Evolutionary conservation across 1,284 basidiomycete species (phyloP), one percentile per base, ranked within the genome.

Genomic region (Tilletiopsis washingtonensis): DNA sequence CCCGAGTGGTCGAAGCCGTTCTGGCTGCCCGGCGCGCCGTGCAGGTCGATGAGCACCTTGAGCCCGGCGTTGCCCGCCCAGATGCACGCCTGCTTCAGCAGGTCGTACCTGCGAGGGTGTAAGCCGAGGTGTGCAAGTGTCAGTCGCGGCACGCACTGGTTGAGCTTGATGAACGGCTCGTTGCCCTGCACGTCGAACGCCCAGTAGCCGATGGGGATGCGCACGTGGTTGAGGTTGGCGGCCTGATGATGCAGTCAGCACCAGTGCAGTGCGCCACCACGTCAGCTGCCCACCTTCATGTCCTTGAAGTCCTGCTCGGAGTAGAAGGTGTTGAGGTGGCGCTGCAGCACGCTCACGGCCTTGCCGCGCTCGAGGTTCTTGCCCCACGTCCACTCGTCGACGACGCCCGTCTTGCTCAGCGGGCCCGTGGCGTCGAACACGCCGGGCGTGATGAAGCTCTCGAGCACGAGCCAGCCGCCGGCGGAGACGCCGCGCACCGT

Each of bases 181-280:
- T 84, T 87, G 3, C 76, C 76, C n/a, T 80, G 80, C 19, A 86
- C 81, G 47, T 91, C 86, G 61, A 87, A 89, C 1, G 89, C 89
- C 91, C 91, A 94, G 74, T 84, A 89, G 17, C 86, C 86, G 56
- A 94, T 86, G 2, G 90, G 89, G 37, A 94, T 75, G 36, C 90
- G 82, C 54, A 89, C 84, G 71, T 88, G 86, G 71, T 88, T 67
- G 32, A 67, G n/a, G n/a, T n/a, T n/a, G n/a, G n/a, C n/a, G n/a
- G n/a, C n/a, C n/a, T n/a, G n/a, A n/a, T n/a, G n/a, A n/a, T n/a
- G n/a, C n/a, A n/a, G n/a, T n/a, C n/a, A n/a, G n/a, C n/a, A n/a
- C n/a, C n/a, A n/a, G n/a, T n/a, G n/a, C n/a, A n/a, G n/a, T n/a
- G n/a, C n/a, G n/a, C n/a, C n/a, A n/a, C n/a, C n/a, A n/a, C n/a